Base-by-base conservation (phyloP, 1,284 basidiomycete species). In the Rhodotorula sp. region DNA sequence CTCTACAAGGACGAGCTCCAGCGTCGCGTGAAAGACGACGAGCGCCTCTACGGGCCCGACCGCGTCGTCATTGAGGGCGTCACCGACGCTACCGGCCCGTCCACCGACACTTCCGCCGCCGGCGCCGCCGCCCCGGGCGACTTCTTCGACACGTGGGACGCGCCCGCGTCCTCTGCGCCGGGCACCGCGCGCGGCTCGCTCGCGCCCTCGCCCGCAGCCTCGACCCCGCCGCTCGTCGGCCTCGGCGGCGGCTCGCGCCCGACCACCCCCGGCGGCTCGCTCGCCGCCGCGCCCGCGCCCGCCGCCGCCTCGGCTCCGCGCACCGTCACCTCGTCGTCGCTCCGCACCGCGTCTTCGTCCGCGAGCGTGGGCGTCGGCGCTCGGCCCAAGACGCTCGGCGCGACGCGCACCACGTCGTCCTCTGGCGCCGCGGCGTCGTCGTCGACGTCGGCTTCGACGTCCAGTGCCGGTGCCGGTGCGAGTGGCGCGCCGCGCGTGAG, bases 121-220 rank as follows among this genome's bases (percentile, higher is more conserved):
- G 52, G 66, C 16, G 66, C 74, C 16, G 67, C 71, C 12, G 61
- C 25, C 19, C 76, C 70, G 34, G 73, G 93, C 63, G 95, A 98
- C 82, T 99, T 98, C 82, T 98, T 98, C 83, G 89, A 92, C 66
- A 90, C 91, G 48, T 98, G 95, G 93, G 93, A 96, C 76, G 94
- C 95, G 80, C 89, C 91, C 3, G 71, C 78, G 13, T 25, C 45
- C 19, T 57, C 70, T 12, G 23, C 61, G 7, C 53, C 71, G 17
- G 73, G 70, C 23, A 66, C 78, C 0, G 88, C 87, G 61, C 74
- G 80, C 74, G 44, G 70, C 21, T 54, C 66, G 3, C 52, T 34
- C 53, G 25, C 25, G 1, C 59, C 77, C 2, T 89, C 87, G 61
- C 74, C 80, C 74, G 52, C 72, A 25, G 53, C 69, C 1, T 52